phyloP scores from a whole-genome alignment of 768 basidiomycete genomes.

The Lactifluus hygrophoroides region DNA sequence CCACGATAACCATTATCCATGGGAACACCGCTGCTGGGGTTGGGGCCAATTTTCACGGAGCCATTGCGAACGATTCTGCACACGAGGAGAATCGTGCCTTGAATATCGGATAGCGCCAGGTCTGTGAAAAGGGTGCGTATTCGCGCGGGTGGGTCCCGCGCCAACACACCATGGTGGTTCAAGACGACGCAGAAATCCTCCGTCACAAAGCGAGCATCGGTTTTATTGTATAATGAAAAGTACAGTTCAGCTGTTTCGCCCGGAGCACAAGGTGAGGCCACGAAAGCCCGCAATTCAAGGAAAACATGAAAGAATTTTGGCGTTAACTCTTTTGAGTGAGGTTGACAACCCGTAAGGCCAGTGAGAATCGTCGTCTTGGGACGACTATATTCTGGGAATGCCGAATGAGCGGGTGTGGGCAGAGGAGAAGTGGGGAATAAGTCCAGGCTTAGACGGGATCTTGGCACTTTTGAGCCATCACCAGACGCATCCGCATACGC shows the following conservation, averaged over 20 bases:
- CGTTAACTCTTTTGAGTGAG: slow-evolving; percentile 33
- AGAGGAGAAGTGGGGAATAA: slow-evolving; percentile 39
- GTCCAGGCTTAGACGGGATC: slow-evolving; percentile 33
- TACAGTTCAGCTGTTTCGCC: slow-evolving; percentile 91
- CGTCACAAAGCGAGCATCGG: slow-evolving; percentile 77
- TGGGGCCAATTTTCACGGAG: slow-evolving; percentile 63
- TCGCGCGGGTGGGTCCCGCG: slow-evolving; percentile 65
- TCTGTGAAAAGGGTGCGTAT: slow-evolving; percentile 88
- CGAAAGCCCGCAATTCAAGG: slow-evolving; percentile 86
- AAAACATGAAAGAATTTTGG: slow-evolving; percentile 84
- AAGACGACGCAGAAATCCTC: slow-evolving; percentile 88
- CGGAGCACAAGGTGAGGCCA: slow-evolving; percentile 81
- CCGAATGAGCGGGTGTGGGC: slow-evolving; percentile 59
- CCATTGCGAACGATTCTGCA: slow-evolving; percentile 89
- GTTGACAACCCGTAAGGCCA: slow-evolving; percentile 28
- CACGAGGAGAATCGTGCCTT: slow-evolving; percentile 81
- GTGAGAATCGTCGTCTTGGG: slow-evolving; percentile 28
- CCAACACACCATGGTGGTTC: slow-evolving; percentile 83
- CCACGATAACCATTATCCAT: slow-evolving; percentile 41
- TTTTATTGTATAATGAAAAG: slow-evolving; percentile 87
- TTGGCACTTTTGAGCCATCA: slow-evolving; percentile 30
- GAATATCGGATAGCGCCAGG: slow-evolving; percentile 76
- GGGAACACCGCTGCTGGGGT: slow-evolving; percentile 39
- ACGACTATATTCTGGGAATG: slow-evolving; percentile 52
- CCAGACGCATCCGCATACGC: slow-evolving; percentile 56